A percentile compares a stretch with the other conserved stretches of the same genome.
phyloP scores from a whole-genome alignment of 257 asterid genomes.

The Leptodermis oblonga region DNA sequence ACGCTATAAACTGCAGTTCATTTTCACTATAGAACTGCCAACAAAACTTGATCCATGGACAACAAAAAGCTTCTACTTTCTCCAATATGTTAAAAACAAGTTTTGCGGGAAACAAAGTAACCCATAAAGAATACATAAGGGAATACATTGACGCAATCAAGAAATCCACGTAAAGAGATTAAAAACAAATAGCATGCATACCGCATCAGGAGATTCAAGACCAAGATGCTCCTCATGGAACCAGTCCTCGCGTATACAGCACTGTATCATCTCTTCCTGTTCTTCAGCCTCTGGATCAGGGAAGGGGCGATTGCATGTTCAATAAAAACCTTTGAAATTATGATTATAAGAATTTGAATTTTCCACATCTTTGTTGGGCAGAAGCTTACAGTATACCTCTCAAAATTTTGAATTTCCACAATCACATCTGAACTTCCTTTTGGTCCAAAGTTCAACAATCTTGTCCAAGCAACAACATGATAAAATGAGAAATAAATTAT shows the following conservation, averaged over 20 bases:
- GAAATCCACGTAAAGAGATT: conserved; percentile 8
- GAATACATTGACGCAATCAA: not conserved
- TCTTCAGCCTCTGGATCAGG: conserved; percentile 97
- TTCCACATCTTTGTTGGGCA: conserved; percentile 72
- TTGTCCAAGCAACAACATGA: conserved; percentile 30
- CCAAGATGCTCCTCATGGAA: conserved; percentile 93
- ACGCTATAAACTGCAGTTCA: too few relatives aligned
- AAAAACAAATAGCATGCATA: conserved; percentile 22
- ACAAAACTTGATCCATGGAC: not conserved
- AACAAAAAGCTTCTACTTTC: not conserved
- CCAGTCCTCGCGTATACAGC: conserved; percentile 97
- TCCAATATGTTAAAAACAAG: not conserved
- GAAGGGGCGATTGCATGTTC: conserved; percentile 83
- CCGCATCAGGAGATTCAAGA: conserved; percentile 64
- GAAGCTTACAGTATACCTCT: conserved; percentile 78
- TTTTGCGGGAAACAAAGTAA: not conserved
- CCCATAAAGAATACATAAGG: not conserved
- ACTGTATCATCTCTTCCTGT: conserved; percentile 87
- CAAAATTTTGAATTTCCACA: conserved; percentile 98
- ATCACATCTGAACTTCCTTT: conserved; percentile 88
- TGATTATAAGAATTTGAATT: conserved; percentile 73
- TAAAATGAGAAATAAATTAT: not conserved
- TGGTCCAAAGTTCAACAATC: conserved; percentile 97
- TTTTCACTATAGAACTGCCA: too few relatives aligned
- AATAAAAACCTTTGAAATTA: conserved; percentile 84